Percentiles rank a stretch among this genome's conserved stretches.
These are phyloP conservation scores for Macrocystidia cucumis DNA, from an alignment of 1,284 basidiomycete species.

Conservation along the genomic window DNA sequence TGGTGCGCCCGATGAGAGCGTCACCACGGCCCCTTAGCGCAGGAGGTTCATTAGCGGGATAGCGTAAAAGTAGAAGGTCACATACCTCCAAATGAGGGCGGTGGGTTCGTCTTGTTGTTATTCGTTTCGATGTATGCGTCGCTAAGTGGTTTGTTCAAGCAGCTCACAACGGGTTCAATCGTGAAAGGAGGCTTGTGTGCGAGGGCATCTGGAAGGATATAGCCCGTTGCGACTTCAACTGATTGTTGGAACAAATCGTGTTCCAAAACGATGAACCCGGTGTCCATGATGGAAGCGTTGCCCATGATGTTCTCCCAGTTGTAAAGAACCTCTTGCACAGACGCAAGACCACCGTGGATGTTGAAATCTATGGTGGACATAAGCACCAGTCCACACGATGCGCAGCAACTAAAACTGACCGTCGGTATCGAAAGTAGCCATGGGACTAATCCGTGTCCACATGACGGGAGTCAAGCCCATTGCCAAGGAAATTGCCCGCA, in stretches of 20 bases:
- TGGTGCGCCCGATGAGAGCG: constrained; percentile 26
- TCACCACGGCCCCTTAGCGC: constrained; percentile 15
- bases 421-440: constrained; percentile 56
- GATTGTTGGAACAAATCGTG: constrained; percentile 66
- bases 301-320: constrained; percentile 61
- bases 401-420: constrained; percentile 29
- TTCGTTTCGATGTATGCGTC: constrained; percentile 69
- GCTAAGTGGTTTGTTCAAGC: constrained; percentile 47
- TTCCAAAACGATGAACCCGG: constrained; percentile 70
- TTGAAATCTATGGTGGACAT: constrained; percentile 54
- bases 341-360: constrained; percentile 58
- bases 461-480: constrained; percentile 64
- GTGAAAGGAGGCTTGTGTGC: constrained; percentile 53
- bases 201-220: constrained; percentile 61
- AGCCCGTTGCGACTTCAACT: constrained; percentile 64
- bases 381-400: constrained; percentile 3
- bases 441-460: constrained; percentile 57
- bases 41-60: constrained; percentile 8
- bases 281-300: constrained; percentile 39
- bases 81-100: constrained; percentile 25
- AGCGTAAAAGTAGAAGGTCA: constrained; percentile 2
- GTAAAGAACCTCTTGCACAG: constrained; percentile 46
- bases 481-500: constrained; percentile 67
- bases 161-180: constrained; percentile 59
- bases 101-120: constrained; percentile 51